Conservation (phyloP, 192 early-diverging fungal genomes). For the Dissophora globulifera region DNA sequence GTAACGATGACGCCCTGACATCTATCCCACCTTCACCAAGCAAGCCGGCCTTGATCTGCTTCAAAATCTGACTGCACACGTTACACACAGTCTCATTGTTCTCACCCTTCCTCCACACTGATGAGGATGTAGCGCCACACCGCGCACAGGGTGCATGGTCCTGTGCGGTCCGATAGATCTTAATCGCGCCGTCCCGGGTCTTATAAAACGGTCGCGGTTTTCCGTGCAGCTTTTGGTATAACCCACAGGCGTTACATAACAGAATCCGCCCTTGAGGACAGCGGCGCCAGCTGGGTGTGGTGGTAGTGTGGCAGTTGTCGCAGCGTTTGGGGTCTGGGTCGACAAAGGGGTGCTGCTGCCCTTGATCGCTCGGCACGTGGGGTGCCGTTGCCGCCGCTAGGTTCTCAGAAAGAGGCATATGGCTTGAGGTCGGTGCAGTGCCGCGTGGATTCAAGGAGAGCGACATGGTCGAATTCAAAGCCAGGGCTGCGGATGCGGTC, state of each 20-base stretch:
- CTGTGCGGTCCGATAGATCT: conserved; percentile 7
- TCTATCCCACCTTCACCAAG: too few species aligned
- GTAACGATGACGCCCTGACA: neutral
- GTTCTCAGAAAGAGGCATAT: too few species aligned
- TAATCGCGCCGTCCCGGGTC: conserved; percentile 27
- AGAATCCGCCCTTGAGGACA: conserved; percentile 22
- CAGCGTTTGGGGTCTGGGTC: conserved; percentile 32
- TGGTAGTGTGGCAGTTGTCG: conserved; percentile 21
- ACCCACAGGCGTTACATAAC: conserved; percentile 41
- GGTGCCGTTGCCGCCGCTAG: too few species aligned
- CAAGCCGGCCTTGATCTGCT: neutral
- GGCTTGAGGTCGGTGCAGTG: too few species aligned
- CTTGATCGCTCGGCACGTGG: neutral
- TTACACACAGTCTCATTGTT: conserved; percentile 18
- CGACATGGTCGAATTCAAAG: too few species aligned
- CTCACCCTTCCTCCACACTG: conserved; percentile 3
- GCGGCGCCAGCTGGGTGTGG: conserved; percentile 40
- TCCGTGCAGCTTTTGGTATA: conserved; percentile 38
- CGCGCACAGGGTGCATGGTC: conserved; percentile 16
- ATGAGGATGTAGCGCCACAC: neutral
- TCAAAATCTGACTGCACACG: neutral
- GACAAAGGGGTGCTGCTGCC: neutral
- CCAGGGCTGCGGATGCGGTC: too few species aligned
- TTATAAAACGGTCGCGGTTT: conserved; percentile 17
- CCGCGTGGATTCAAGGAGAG: too few species aligned